Evolutionary conservation across 768 basidiomycete species (phyloP).

Genomic region (Phanerodontia chrysosporium): DNA sequence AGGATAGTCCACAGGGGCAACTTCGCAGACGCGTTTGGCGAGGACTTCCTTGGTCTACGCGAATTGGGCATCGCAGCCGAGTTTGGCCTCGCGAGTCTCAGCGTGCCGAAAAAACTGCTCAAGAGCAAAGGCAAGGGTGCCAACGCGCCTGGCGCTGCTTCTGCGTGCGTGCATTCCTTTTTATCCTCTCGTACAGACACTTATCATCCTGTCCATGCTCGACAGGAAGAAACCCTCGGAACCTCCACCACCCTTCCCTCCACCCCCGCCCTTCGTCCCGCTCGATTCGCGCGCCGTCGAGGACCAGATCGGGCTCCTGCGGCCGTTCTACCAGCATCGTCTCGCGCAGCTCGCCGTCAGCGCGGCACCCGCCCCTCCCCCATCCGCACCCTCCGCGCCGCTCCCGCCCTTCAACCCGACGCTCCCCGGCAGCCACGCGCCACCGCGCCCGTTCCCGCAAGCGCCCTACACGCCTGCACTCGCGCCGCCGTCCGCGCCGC

Average conservation of each 20-base stretch:
- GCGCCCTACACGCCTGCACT: slow-evolving; percentile 16
- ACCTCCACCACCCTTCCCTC: slow-evolving; percentile 80
- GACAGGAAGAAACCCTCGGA: slow-evolving; percentile 60
- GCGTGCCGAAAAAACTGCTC: slow-evolving; percentile 74
- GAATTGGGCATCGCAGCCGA: slow-evolving; percentile 88
- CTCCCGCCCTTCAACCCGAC: neutral
- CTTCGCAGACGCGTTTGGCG: slow-evolving; percentile 83
- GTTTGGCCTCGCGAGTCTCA: slow-evolving; percentile 71
- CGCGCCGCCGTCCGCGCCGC: slow-evolving; percentile 7
- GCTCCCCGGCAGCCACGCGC: neutral
- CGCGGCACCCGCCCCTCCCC: slow-evolving; percentile 11
- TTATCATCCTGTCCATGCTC: neutral
- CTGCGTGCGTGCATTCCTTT: slow-evolving; percentile 44
- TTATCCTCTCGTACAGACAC: neutral
- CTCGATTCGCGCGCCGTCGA: slow-evolving; percentile 63
- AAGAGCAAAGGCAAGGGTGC: slow-evolving; percentile 54
- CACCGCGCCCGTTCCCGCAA: slow-evolving; percentile 1
- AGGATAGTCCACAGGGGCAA: slow-evolving; percentile 52
- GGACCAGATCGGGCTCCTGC: slow-evolving; percentile 83
- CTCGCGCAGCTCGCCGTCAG: slow-evolving; percentile 39
- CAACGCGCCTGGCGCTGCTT: slow-evolving; percentile 32
- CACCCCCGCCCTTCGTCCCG: slow-evolving; percentile 76
- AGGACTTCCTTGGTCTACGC: slow-evolving; percentile 88
- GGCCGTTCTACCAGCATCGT: slow-evolving; percentile 63
- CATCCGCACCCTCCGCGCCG: slow-evolving; percentile 6